A percentile compares a stretch with the other conserved stretches of the same genome.
phyloP scores from a whole-genome alignment of 352 stramenopile genomes.

The Pythium insidiosum region DNA sequence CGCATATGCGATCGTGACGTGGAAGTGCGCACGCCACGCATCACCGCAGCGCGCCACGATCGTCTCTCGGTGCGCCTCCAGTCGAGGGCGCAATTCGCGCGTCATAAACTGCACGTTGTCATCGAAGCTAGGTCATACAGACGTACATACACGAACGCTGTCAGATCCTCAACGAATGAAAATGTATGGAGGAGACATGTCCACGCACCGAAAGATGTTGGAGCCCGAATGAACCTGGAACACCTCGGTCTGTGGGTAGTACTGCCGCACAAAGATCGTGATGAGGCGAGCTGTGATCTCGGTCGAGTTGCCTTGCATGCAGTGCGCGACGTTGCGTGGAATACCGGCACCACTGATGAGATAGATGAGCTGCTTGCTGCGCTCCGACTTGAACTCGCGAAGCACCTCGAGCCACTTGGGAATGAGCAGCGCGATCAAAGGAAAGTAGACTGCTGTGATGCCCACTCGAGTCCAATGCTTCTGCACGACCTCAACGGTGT shows the following conservation, averaged over 20 bases:
- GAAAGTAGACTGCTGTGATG: constrained; percentile 92
- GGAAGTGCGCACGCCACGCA: constrained; percentile 92
- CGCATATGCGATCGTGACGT: constrained; percentile 95
- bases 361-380: constrained; percentile 90
- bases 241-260: constrained; percentile 92
- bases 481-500: constrained; percentile 51
- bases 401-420: constrained; percentile 89
- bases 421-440: constrained; percentile 91
- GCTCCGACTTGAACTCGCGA: constrained; percentile 64
- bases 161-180: too few species aligned
- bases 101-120: constrained; percentile 98
- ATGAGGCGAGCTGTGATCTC: constrained; percentile 91
- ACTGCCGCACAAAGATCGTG: constrained; percentile 86
- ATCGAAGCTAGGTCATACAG: constrained; percentile 77
- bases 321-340: constrained; percentile 91
- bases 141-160: too few species aligned
- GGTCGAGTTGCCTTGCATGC: constrained; percentile 93
- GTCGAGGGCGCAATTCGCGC: constrained; percentile 88
- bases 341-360: constrained; percentile 95
- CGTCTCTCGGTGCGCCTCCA: constrained; percentile 92
- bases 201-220: constrained; percentile 87
- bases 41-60: constrained; percentile 87
- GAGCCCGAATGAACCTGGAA: constrained; percentile 93
- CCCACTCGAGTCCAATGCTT: constrained; percentile 52
- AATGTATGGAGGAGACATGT: too few species aligned